A percentile compares a stretch with the other conserved stretches of the same genome.
Conservation (phyloP, 192 early-diverging fungal genomes). For the Diversispora eburnea region DNA sequence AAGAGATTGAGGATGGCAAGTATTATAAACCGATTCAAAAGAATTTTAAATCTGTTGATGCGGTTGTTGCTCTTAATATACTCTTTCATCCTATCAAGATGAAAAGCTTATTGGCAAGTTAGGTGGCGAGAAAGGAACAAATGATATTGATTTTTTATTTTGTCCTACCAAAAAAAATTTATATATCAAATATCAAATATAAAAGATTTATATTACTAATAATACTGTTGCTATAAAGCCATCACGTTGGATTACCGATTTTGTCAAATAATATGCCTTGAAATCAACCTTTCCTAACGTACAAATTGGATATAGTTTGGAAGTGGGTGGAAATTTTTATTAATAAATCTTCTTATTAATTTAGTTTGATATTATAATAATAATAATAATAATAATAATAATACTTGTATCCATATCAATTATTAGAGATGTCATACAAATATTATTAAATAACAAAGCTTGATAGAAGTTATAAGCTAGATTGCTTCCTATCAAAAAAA, state of each 20-base stretch:
- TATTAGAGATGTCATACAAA: no score
- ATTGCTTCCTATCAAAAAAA: no score
- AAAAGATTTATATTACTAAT: conserved; percentile 5
- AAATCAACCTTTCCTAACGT: neutral
- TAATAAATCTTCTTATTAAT: no score
- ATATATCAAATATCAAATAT: conserved; percentile 1
- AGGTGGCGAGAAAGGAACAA: neutral
- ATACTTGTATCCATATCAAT: no score
- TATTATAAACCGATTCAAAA: conserved; percentile 12
- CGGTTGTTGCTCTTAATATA: conserved; percentile 10
- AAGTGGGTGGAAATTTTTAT: no score
- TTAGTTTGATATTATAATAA: no score
- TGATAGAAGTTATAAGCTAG: no score
- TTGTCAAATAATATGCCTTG: conserved; percentile 17
- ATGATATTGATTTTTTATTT: conserved; percentile 24
- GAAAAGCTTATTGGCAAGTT: conserved; percentile 18
- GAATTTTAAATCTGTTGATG: conserved; percentile 20
- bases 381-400: no score
- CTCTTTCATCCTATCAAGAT: conserved; percentile 27
- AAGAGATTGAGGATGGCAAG: neutral
- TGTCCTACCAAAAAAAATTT: conserved; percentile 15
- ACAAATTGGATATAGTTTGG: no score
- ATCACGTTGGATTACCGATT: conserved; percentile 5
- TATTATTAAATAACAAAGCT: no score
- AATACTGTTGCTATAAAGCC: conserved; percentile 7